phyloP scores from a whole-genome alignment of 257 asterid genomes.

The Rubia yunnanensis region DNA sequence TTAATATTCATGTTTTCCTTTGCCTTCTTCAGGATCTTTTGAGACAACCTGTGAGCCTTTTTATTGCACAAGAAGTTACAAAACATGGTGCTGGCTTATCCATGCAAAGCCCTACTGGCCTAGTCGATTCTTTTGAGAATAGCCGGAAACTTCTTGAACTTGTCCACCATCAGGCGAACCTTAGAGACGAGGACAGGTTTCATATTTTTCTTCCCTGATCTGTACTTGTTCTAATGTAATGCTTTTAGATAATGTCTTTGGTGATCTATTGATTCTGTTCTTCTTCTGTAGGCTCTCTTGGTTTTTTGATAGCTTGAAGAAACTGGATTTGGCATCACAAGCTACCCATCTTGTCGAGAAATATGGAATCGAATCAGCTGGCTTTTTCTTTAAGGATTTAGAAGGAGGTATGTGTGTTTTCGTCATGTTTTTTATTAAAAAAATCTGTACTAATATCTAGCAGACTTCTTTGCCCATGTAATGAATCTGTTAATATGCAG shows the following conservation, averaged over 20 bases:
- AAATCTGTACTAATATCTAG: not conserved
- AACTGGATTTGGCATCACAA: conserved; percentile 22
- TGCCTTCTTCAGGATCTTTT: conserved; percentile 45
- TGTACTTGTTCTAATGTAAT: not conserved
- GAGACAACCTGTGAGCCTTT: conserved; percentile 64
- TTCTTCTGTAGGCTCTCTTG: conserved; percentile 37
- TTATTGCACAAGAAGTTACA: conserved; percentile 48
- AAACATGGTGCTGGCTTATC: conserved; percentile 29
- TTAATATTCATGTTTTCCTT: not conserved
- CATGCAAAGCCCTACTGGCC: conserved; percentile 19
- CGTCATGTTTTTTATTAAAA: too few species aligned
- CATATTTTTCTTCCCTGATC: conserved; percentile 5
- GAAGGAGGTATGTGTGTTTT: conserved; percentile 20
- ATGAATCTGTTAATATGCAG: conserved; percentile 35
- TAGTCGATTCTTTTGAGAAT: conserved; percentile 41
- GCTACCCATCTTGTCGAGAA: conserved; percentile 16
- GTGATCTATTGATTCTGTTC: not conserved
- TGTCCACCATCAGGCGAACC: conserved; percentile 34
- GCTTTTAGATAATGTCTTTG: conserved; percentile 2
- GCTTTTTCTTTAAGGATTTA: conserved; percentile 8
- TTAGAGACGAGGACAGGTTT: conserved; percentile 46
- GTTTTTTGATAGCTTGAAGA: conserved; percentile 56
- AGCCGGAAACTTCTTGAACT: conserved; percentile 38
- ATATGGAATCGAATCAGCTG: conserved; percentile 23
- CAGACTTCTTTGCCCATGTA: not conserved